These are phyloP conservation scores for Penicillium sp. DNA, from an alignment of 2,329 filamentous ascomycete species.

Conservation along the genomic window DNA sequence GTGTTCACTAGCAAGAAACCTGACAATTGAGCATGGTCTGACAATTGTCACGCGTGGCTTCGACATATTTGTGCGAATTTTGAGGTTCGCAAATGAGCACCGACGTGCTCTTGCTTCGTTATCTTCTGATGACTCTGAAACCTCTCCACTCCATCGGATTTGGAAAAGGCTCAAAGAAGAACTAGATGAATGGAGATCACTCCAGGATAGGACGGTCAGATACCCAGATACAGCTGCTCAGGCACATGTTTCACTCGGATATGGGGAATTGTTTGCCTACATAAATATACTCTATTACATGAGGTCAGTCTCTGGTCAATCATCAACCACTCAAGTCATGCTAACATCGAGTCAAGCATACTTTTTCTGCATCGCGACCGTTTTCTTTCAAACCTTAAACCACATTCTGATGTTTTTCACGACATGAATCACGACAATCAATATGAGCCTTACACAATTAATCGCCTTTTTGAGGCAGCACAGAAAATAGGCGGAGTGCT, in stretches of 20 bases:
- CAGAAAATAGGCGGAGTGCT: slow-evolving; percentile 38
- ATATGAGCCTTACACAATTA: slow-evolving; percentile 29
- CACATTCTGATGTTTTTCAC: slow-evolving; percentile 26
- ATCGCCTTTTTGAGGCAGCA: slow-evolving; percentile 37
- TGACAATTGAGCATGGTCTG: slow-evolving; percentile 39
- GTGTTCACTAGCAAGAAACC: slow-evolving; percentile 20
- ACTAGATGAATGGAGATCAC: slow-evolving; percentile 39
- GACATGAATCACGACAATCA: slow-evolving; percentile 20
- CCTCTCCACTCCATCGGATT: slow-evolving; percentile 23
- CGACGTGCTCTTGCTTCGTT: slow-evolving; percentile 32
- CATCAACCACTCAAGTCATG: background rate
- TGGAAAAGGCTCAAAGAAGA: slow-evolving; percentile 38
- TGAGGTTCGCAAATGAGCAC: slow-evolving; percentile 42
- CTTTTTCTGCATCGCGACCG: slow-evolving; percentile 41
- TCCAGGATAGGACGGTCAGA: slow-evolving; percentile 39
- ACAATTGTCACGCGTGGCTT: slow-evolving; percentile 43
- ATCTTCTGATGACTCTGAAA: slow-evolving; percentile 13
- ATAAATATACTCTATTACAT: slow-evolving; percentile 44
- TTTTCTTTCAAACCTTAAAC: slow-evolving; percentile 38
- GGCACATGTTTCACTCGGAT: slow-evolving; percentile 40
- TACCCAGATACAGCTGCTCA: slow-evolving; percentile 40
- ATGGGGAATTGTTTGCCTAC: slow-evolving; percentile 43
- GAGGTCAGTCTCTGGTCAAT: slow-evolving; percentile 28
- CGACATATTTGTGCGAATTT: slow-evolving; percentile 42
- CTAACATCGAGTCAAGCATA: slow-evolving; percentile 23